Conservation (phyloP, 768 basidiomycete genomes). For the Paxillus rubicundulus region DNA sequence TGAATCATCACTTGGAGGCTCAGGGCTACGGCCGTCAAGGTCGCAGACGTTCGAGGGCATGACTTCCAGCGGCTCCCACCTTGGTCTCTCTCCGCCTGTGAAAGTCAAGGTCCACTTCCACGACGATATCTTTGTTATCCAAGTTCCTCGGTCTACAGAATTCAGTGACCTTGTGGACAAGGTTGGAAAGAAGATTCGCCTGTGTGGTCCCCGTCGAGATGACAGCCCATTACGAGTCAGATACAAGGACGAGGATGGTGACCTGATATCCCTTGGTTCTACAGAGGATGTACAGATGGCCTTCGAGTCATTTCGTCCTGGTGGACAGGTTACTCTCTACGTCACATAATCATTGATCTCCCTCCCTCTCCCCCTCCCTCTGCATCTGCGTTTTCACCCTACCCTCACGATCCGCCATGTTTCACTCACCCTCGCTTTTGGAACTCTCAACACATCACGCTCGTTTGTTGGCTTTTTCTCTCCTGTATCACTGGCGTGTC, state of each 20-base stretch:
- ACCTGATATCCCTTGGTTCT: constrained; percentile 82
- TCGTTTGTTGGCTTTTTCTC: constrained; percentile 11
- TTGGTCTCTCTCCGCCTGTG: constrained; percentile 47
- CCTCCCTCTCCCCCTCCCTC: neutral
- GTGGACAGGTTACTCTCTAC: constrained; percentile 78
- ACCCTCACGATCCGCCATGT: neutral
- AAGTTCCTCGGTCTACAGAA: constrained; percentile 76
- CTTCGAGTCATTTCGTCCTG: constrained; percentile 77
- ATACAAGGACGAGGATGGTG: constrained; percentile 91
- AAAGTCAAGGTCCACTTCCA: constrained; percentile 95
- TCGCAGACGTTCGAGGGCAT: constrained; percentile 52
- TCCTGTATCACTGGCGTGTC: constrained; percentile 16
- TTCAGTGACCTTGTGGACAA: constrained; percentile 84
- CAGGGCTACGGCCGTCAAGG: constrained; percentile 52
- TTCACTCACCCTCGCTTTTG: constrained; percentile 10
- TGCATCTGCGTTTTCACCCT: constrained; percentile 2
- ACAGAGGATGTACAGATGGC: constrained; percentile 95
- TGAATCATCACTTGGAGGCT: constrained; percentile 69
- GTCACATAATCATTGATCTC: constrained; percentile 50
- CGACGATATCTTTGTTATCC: constrained; percentile 93
- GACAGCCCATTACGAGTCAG: constrained; percentile 82
- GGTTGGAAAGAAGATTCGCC: constrained; percentile 88
- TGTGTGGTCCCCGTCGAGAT: constrained; percentile 80
- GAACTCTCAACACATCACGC: constrained; percentile 7
- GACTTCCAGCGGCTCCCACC: constrained; percentile 24